Evolutionary conservation across 305 asterid species (phyloP), one percentile per base, ranked within the genome.

Genomic region (Fraxinus greggii): DNA sequence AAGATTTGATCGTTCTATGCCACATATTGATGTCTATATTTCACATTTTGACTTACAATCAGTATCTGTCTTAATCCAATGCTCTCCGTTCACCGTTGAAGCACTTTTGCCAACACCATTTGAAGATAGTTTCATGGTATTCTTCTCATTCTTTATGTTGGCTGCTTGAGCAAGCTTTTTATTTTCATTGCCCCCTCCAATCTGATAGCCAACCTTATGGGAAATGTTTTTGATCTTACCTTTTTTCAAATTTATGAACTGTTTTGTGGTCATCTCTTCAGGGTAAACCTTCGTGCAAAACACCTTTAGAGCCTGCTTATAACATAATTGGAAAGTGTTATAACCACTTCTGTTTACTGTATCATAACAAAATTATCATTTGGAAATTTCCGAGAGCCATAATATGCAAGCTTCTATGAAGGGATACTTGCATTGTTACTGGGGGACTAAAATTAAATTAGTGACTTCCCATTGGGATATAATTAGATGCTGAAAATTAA

Each of bases 41-140:
- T 77, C 79, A 75, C 15, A 59, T 82, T 82, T 84, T 38, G 78
- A 89, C 93, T 90, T 87, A 90, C 93, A 90, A 80, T 90, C 92
- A 56, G 90, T 87, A 81, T 90, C 93, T 0, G 93, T 90, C 86
- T 86, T 89, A 78, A 90, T 90, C 93, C 93, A 90, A 7, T 85
- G 93, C 78, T 83, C 93, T 80, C 90, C 87, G 36, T 78, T 65
- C 83, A 72, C 76, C 79, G 79, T 69, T 76, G 92, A 82, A 82
- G 85, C 87, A 82, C 69, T 80, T 56, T 78, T 78, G 84, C 77
- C 48, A 83, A 81, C 86, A 73, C 84, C 79, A 59, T 83, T 84
- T 86, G 88, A 72, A 84, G 79, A 78, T 72, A 82, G 75, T 78
- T 84, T 79, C 75, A 5, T 63, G n/a, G 36, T 83, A 83, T 36